Evolutionary conservation across 2,329 filamentous ascomycete genomes (phyloP), one percentile per base, ranked within the genome.

Genomic region (Seiridium cupressi): DNA sequence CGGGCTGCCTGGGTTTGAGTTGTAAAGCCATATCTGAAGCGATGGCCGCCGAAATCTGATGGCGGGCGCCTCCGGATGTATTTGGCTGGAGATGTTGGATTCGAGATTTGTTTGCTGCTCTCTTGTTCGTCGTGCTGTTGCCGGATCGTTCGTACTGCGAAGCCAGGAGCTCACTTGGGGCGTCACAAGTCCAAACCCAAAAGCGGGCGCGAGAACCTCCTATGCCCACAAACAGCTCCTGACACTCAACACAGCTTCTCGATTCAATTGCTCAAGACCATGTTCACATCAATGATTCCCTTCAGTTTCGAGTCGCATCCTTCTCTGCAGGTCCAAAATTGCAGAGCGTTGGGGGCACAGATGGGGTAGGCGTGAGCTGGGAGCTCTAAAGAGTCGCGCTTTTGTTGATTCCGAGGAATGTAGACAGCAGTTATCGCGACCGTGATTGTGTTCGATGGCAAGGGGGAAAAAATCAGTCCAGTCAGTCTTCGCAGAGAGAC

Each of bases 1-100:
- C 82, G 53, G 85, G 79, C 63, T 77, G 77, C 58, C 82, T 77
- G 47, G 77, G 76, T 71, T 84, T 85, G 46, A 85, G 74, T 66
- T 79, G 80, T 69, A 85, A 70, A 48, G 81, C 84, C 81, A 89
- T 87, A 62, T 67, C 73, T 68, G 47, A 51, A n/a, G n/a, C 32
- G 10, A 51, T n/a, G 32, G 9, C 18, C 18, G 49, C 32, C 4
- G 10, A 36, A 7, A 9, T 8, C 11, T 51, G 49, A 18, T 18
- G 5, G 49, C 10, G 5, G 35, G 11, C 18, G 10, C 10, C 18
- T n/a, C 18, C 13, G 13, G 9, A 11, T 44, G 36, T 35, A 18
- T 8, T 44, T 44, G 26, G 36, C 10, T 11, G 44, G 47, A 9
- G 31, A 57, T 26, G 18, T 26, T 18, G 55, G 47, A 47, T 59